Evolutionary conservation across 2,329 filamentous ascomycete species (phyloP).

Genomic region (Cytospora schulzeri): DNA sequence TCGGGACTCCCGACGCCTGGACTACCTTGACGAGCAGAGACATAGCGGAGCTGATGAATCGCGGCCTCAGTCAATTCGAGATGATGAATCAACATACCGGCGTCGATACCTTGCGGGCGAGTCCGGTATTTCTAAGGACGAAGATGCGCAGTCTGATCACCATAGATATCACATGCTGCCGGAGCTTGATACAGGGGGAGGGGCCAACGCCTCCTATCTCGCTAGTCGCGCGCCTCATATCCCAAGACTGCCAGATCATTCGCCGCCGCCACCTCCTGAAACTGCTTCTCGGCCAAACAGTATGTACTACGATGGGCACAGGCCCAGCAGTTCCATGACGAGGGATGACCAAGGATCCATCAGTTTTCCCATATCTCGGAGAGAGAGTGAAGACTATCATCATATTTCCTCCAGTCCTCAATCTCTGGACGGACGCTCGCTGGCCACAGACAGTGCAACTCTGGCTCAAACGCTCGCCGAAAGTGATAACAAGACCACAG

Average conservation of each 20-base stretch:
- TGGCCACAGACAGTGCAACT: constrained; percentile 45
- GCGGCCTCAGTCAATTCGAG: constrained; percentile 26
- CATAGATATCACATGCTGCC: constrained; percentile 45
- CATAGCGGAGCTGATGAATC: constrained; percentile 48
- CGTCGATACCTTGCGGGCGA: constrained; percentile 20
- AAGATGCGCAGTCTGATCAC: constrained; percentile 20
- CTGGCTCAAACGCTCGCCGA: constrained; percentile 42
- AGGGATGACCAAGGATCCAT: constrained; percentile 45
- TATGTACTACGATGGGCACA: constrained; percentile 46
- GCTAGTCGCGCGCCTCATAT: constrained; percentile 26
- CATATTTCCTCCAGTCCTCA: constrained; percentile 47
- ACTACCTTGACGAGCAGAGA: constrained; percentile 22
- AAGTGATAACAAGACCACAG: constrained; percentile 38
- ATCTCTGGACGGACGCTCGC: constrained; percentile 50
- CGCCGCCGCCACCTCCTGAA: constrained; percentile 53
- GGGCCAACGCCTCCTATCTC: constrained; percentile 50
- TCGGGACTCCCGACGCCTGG: constrained; percentile 26
- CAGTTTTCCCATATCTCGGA: constrained; percentile 47
- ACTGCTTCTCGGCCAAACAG: constrained; percentile 38
- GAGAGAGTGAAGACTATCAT: constrained; percentile 49
- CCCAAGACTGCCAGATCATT: constrained; percentile 48
- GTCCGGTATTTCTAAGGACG: constrained; percentile 5
- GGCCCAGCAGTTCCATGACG: constrained; percentile 45
- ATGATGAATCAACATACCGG: constrained; percentile 23
- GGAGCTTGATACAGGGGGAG: constrained; percentile 53